These are phyloP conservation scores for Fusarium denticulatum DNA, from an alignment of 2,329 filamentous ascomycete species.

Conservation along the genomic window DNA sequence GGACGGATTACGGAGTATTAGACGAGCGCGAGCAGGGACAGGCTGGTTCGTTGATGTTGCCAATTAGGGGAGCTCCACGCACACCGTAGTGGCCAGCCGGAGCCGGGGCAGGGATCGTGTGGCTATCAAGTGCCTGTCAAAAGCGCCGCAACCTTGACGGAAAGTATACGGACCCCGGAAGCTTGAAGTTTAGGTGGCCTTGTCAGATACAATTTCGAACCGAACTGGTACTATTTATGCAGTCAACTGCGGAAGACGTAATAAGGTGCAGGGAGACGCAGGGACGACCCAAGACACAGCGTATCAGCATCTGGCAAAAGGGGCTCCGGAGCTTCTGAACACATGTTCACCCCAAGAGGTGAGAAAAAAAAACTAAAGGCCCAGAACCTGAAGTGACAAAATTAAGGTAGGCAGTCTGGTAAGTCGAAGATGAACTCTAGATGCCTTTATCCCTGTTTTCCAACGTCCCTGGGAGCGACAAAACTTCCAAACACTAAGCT, in stretches of 20 bases:
- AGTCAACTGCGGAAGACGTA: conserved; percentile 23
- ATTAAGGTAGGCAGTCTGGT: not conserved
- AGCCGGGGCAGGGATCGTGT: conserved; percentile 25
- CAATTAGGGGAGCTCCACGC: conserved; percentile 43
- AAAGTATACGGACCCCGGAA: conserved; percentile 6
- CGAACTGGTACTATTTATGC: conserved; percentile 25
- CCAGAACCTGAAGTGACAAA: not conserved
- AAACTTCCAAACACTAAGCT: not conserved
- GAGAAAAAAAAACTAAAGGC: too few relatives aligned
- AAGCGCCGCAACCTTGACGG: conserved; percentile 12
- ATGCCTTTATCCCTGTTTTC: not conserved
- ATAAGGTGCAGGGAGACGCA: conserved; percentile 25
- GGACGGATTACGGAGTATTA: conserved; percentile 12
- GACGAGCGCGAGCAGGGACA: conserved; percentile 34
- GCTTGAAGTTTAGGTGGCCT: conserved; percentile 10
- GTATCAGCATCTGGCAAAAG: conserved; percentile 32
- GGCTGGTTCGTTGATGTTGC: conserved; percentile 39
- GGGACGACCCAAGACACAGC: conserved; percentile 18
- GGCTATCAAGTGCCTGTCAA: conserved; percentile 16
- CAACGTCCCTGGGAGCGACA: not conserved
- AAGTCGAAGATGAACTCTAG: not conserved
- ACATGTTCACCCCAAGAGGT: conserved; percentile 3
- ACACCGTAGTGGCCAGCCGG: conserved; percentile 25
- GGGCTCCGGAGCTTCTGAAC: conserved; percentile 23
- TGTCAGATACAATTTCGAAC: conserved; percentile 29